Percentiles rank a stretch among this genome's conserved stretches.
Evolutionary conservation across 192 early-diverging fungal species (phyloP).

Genomic region (Podila clonocystis): DNA sequence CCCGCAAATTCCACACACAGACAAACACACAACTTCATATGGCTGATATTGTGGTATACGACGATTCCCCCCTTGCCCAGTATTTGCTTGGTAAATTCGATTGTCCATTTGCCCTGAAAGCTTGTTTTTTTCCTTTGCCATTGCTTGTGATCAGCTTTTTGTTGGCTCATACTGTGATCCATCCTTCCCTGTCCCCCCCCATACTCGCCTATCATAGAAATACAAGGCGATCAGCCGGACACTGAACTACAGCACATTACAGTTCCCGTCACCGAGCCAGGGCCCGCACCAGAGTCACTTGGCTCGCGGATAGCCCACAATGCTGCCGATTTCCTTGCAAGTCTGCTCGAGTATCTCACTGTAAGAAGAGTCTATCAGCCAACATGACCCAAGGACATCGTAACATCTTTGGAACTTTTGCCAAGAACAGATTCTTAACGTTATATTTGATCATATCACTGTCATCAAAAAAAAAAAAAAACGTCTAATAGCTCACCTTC

Average conservation of each 20-base stretch:
- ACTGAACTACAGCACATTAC: constrained; percentile 35
- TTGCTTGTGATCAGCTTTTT: neutral
- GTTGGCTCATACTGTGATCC: neutral
- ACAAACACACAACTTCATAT: constrained; percentile 23
- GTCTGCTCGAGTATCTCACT: constrained; percentile 34
- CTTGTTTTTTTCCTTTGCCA: neutral
- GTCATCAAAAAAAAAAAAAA: neutral
- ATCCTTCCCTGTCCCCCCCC: neutral
- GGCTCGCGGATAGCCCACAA: constrained; percentile 23
- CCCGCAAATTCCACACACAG: neutral
- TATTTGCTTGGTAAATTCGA: constrained; percentile 62
- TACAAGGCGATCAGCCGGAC: constrained; percentile 45
- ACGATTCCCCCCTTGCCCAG: constrained; percentile 70
- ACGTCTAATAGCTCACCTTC: constrained; percentile 52
- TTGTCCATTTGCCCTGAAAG: neutral
- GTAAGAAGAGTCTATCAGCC: constrained; percentile 12
- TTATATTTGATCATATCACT: neutral
- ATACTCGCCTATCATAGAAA: constrained; percentile 21
- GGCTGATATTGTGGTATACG: constrained; percentile 69
- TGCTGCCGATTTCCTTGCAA: constrained; percentile 24
- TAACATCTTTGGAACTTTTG: too few species aligned
- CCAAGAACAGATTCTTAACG: neutral
- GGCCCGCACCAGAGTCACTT: constrained; percentile 17
- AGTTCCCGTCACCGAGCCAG: constrained; percentile 37
- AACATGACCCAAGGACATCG: neutral